These are phyloP conservation scores for Quercus engelmannii DNA, from an alignment of 306 rosid genomes.

Conservation along the genomic window DNA sequence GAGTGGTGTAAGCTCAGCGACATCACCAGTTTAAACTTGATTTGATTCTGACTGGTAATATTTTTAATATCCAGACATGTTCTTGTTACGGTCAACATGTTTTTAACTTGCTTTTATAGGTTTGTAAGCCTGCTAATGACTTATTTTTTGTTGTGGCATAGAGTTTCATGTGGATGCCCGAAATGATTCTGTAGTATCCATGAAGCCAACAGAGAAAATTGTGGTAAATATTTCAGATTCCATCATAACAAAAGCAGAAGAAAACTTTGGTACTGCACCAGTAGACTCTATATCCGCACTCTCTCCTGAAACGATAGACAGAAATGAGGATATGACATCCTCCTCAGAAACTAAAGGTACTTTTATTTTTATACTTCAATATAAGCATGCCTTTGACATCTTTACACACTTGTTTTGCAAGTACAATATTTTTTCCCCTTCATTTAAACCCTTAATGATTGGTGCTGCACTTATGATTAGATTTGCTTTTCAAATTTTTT, in stretches of 20 bases:
- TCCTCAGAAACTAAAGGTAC: conserved; percentile 34
- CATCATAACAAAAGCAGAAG: conserved; percentile 13
- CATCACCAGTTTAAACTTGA: background rate
- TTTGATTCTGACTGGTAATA: background rate
- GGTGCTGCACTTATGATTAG: background rate
- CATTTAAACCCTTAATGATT: background rate
- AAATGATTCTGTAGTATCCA: conserved; percentile 20
- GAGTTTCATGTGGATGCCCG: conserved; percentile 25
- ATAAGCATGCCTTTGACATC: background rate
- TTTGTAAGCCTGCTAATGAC: conserved; percentile 12
- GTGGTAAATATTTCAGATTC: conserved; percentile 21
- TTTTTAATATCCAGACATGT: background rate
- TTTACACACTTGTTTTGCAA: background rate
- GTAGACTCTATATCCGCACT: conserved; percentile 14
- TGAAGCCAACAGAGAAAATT: conserved; percentile 18
- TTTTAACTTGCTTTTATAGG: background rate
- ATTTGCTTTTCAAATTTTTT: background rate
- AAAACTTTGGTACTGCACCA: conserved; percentile 22
- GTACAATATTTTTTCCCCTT: background rate
- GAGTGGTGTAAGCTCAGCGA: no score
- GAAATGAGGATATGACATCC: conserved; percentile 4
- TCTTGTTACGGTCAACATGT: conserved; percentile 1
- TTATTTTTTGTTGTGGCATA: conserved; percentile 10
- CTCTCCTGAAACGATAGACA: conserved; percentile 26
- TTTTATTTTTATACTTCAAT: background rate